Evolutionary conservation across 2,329 filamentous ascomycete genomes (phyloP).

Genomic region (Xylaria sp.): DNA sequence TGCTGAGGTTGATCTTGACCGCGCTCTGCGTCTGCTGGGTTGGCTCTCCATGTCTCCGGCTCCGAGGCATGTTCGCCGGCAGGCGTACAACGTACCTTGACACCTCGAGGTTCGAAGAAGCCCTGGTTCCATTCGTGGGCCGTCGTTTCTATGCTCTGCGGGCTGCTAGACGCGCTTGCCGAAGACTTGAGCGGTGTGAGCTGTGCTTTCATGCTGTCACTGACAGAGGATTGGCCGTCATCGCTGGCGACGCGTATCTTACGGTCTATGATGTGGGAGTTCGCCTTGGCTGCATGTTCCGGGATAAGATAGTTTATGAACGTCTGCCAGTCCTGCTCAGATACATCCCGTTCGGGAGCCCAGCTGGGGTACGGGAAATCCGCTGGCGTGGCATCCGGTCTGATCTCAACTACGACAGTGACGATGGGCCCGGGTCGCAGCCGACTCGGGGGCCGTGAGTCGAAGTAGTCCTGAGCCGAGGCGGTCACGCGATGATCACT

Average conservation of each 20-base stretch:
- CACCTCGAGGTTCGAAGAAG: constrained; percentile 59
- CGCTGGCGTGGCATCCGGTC: constrained; percentile 45
- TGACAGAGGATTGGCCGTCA: constrained; percentile 33
- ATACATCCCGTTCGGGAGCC: constrained; percentile 52
- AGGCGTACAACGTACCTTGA: constrained; percentile 48
- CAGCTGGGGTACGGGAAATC: constrained; percentile 52
- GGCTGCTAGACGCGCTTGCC: constrained; percentile 34
- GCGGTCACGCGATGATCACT: constrained; percentile 39
- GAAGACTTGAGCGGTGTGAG: constrained; percentile 45
- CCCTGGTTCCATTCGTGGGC: constrained; percentile 62
- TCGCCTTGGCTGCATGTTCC: constrained; percentile 50
- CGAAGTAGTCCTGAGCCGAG: constrained; percentile 54
- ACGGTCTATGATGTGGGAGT: constrained; percentile 55
- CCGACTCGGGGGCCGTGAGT: constrained; percentile 46
- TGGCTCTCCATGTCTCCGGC: constrained; percentile 1
- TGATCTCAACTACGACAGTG: constrained; percentile 45
- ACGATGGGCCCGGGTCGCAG: constrained; percentile 25
- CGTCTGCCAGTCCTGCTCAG: constrained; percentile 61
- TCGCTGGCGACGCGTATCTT: constrained; percentile 53
- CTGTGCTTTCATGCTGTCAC: constrained; percentile 49
- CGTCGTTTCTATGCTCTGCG: constrained; percentile 46
- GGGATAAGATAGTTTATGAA: constrained; percentile 64
- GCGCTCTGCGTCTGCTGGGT: not conserved
- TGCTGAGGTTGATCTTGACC: constrained; percentile 19
- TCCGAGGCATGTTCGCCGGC: constrained; percentile 22